Conservation (phyloP, 208 protist species). For the Leptomonas pyrrhocoris region DNA sequence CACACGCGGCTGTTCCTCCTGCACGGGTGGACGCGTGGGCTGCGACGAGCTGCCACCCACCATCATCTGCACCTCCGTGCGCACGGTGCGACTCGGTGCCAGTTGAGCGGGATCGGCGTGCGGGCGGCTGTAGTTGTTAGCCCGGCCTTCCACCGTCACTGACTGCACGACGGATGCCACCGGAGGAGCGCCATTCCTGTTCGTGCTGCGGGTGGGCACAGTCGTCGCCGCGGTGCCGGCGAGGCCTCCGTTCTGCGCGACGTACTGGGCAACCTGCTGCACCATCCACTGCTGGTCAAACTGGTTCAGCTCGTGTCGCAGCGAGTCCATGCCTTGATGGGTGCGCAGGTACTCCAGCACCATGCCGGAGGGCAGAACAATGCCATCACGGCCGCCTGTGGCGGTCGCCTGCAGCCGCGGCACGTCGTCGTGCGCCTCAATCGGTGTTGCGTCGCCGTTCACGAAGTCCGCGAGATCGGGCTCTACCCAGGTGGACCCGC, state of each 20-base stretch:
- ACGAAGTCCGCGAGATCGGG: conserved; percentile 52
- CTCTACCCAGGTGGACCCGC: conserved; percentile 67
- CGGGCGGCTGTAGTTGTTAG: conserved; percentile 87
- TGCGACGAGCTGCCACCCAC: conserved; percentile 21
- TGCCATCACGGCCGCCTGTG: conserved; percentile 35
- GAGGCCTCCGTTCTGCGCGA: conserved; percentile 25
- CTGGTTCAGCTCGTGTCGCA: conserved; percentile 74
- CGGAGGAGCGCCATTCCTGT: background rate
- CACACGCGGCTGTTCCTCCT: conserved; percentile 26
- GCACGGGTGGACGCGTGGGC: conserved; percentile 1
- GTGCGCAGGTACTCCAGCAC: conserved; percentile 85
- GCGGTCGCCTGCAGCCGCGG: conserved; percentile 61
- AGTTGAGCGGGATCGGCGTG: conserved; percentile 47
- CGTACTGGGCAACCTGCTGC: conserved; percentile 47
- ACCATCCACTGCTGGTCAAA: conserved; percentile 39
- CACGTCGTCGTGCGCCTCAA: conserved; percentile 54
- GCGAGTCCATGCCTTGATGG: conserved; percentile 76
- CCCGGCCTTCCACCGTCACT: conserved; percentile 72
- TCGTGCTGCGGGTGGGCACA: conserved; percentile 16
- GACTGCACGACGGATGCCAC: conserved; percentile 35
- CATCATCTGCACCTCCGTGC: conserved; percentile 62
- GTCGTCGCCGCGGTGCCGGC: conserved; percentile 18
- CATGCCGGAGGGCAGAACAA: conserved; percentile 77
- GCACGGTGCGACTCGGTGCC: conserved; percentile 49
- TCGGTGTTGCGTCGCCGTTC: conserved; percentile 63